Base-by-base conservation (phyloP, 1,284 basidiomycete genomes). In the Pseudozyma hubeiensis region DNA sequence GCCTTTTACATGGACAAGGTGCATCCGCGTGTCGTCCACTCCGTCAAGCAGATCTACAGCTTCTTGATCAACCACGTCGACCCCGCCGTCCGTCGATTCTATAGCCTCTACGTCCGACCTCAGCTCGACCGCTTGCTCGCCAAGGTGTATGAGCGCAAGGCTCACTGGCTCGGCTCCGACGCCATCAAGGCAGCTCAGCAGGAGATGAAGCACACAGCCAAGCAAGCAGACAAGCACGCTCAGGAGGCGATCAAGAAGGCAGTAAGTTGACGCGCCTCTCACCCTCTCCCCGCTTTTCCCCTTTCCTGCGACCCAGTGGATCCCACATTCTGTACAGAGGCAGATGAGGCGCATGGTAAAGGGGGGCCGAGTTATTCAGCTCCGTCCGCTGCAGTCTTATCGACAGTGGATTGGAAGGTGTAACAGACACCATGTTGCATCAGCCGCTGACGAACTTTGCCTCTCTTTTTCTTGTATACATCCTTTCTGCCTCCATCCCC, bases 1-100 rank as follows among this genome's bases (percentile, higher is more conserved):
- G 40, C 64, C 11, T 73, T 73, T 45, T 83, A 82, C 61, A 70
- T 74, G 53, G 61, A 78, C 63, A 77, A 75, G 64, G 61, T 80
- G 30, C 81, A 83, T 43, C 81, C 81, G 1, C 72, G 45, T 29
- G 45, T 82, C n/a, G 57, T 81, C 30, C 51, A 64, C 19, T 49
- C 43, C 34, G 24, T 72, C 50, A 68, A 72, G 53, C 58, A 70
- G 16, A 29, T 57, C 7, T 77, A 82, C 66, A 52, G 61, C 61
- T 81, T 78, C 59, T 58, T 74, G 47, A 61, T 78, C 57, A 70
- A 75, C 51, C 78, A 80, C 40, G 68, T 78, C 45, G 63, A 73
- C 37, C 80, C 80, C 0, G 75, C 73, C 17, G 34, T 76, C 3
- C 68, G 78, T 35, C 50, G 77, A 29, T 69, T 66, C 45, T 80